Evolutionary conservation across 2,329 filamentous ascomycete genomes (phyloP).

Genomic region (Chlorencoelia australis): DNA sequence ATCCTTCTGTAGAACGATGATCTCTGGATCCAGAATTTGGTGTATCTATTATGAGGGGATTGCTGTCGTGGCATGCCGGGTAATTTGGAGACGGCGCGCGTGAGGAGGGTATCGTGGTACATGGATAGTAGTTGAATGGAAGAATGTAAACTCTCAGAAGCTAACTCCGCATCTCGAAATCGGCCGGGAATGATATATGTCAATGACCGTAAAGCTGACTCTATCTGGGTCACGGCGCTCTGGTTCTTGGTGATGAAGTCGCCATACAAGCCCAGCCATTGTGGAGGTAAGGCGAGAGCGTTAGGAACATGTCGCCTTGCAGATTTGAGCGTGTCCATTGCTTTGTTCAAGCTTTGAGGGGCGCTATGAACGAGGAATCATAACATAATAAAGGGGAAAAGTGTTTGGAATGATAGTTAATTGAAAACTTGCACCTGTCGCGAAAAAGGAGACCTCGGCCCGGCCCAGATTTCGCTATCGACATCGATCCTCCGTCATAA

Average conservation of each 20-base stretch:
- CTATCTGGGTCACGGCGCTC: constrained; percentile 87
- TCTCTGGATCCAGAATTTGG: constrained; percentile 53
- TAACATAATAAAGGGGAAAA: neutral
- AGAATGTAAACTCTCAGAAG: constrained; percentile 85
- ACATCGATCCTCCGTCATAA: too few species aligned
- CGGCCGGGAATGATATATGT: constrained; percentile 94
- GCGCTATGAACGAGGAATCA: too few species aligned
- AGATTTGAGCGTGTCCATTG: constrained; percentile 12
- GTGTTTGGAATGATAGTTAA: too few species aligned
- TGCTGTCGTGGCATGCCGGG: constrained; percentile 39
- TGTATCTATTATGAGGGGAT: constrained; percentile 54
- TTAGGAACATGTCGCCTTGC: constrained; percentile 26
- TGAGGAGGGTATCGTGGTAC: constrained; percentile 83
- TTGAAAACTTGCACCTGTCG: too few species aligned
- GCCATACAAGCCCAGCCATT: constrained; percentile 64
- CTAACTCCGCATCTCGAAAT: constrained; percentile 86
- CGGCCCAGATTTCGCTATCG: too few species aligned
- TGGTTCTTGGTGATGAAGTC: constrained; percentile 94
- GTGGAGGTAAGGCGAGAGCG: constrained; percentile 48
- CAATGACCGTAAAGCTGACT: constrained; percentile 81
- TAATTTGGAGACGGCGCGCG: constrained; percentile 50
- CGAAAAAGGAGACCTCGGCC: too few species aligned
- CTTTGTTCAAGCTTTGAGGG: too few species aligned
- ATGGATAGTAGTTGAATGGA: constrained; percentile 81
- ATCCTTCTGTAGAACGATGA: constrained; percentile 67